A percentile compares a stretch with the other conserved stretches of the same genome.
These are phyloP conservation scores for Quercus engelmannii DNA, from an alignment of 306 rosid genomes.

Conservation along the genomic window DNA sequence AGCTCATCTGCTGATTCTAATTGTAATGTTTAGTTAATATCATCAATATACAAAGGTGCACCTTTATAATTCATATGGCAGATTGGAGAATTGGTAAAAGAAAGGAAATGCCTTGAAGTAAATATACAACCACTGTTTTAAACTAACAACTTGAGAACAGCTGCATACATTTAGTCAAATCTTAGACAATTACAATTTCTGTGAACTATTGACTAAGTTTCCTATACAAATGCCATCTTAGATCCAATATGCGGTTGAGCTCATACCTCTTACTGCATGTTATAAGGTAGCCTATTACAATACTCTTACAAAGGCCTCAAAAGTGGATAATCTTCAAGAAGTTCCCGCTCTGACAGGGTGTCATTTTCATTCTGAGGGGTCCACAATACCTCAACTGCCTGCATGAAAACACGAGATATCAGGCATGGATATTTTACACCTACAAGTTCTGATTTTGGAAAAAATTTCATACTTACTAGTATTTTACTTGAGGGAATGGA, in stretches of 20 bases:
- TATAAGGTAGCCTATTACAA: constrained; percentile 4
- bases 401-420: constrained; percentile 21
- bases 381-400: constrained; percentile 99
- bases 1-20: not conserved
- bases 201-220: constrained; percentile 19
- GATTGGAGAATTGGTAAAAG: not conserved
- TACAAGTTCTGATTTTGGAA: not conserved
- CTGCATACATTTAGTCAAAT: constrained; percentile 7
- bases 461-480: constrained; percentile 47
- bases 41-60: constrained; percentile 10
- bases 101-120: not conserved
- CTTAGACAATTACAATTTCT: constrained; percentile 7
- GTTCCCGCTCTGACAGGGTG: constrained; percentile 87
- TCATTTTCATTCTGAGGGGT: constrained; percentile 98
- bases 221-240: constrained; percentile 12
- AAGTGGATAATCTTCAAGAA: constrained; percentile 97
- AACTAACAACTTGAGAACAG: constrained; percentile 23
- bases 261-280: constrained; percentile 19
- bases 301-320: constrained; percentile 72
- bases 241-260: constrained; percentile 15
- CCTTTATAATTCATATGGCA: constrained; percentile 12
- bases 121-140: not conserved
- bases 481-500: constrained; percentile 83
- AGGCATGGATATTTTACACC: not conserved
- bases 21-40: constrained; percentile 18